Conservation (phyloP, 352 stramenopile species). For the Globisporangium spiculum region DNA sequence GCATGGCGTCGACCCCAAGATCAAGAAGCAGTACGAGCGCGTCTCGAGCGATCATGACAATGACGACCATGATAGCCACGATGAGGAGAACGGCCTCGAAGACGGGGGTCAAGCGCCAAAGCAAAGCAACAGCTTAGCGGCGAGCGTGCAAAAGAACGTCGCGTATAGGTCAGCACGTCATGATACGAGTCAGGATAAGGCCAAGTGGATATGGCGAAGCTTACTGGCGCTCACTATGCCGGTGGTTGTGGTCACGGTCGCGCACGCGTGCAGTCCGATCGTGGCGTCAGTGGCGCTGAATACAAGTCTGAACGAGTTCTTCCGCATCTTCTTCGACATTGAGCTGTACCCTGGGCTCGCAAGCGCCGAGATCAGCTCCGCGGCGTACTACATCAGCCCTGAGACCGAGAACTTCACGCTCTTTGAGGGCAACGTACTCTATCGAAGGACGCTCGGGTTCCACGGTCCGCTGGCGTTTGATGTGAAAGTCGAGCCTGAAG, state of each 20-base stretch:
- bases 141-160: neutral
- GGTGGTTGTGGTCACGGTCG: constrained; percentile 19
- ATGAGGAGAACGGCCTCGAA: neutral
- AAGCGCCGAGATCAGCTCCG: constrained; percentile 18
- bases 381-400: constrained; percentile 27
- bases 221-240: constrained; percentile 20
- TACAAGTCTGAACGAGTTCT: constrained; percentile 38
- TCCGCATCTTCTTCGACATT: constrained; percentile 20
- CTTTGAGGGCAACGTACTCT: constrained; percentile 40
- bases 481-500: constrained; percentile 26
- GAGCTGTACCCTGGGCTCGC: constrained; percentile 23
- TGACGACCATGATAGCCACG: neutral
- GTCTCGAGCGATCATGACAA: neutral
- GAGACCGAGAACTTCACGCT: constrained; percentile 43
- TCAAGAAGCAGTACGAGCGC: neutral
- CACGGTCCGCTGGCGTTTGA: constrained; percentile 39
- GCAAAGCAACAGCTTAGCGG: neutral
- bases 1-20: neutral
- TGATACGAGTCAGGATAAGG: constrained; percentile 1
- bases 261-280: constrained; percentile 17
- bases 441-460: constrained; percentile 38
- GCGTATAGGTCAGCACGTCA: neutral
- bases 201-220: constrained; percentile 8
- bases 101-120: neutral
- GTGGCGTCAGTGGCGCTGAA: constrained; percentile 40